phyloP scores from a whole-genome alignment of 1,139 yeast genomes.

The Scheffersomyces segobiensis region DNA sequence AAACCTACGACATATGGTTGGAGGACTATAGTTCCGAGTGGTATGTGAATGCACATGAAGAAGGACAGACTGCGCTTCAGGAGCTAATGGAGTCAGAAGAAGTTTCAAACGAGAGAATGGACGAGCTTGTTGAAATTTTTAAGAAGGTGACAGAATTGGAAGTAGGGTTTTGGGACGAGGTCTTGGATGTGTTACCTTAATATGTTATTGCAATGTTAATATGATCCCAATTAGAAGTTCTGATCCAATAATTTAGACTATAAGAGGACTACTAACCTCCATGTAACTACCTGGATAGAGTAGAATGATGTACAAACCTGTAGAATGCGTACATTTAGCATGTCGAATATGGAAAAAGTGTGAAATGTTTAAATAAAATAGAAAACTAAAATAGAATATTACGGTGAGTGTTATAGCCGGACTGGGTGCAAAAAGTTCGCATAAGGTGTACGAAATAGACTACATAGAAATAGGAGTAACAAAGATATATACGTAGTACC shows the following conservation, averaged over 20 bases:
- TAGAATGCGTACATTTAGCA: neutral
- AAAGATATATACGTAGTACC: neutral
- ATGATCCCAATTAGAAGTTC: neutral
- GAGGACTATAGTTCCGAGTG: constrained; percentile 59
- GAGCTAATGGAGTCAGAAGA: constrained; percentile 27
- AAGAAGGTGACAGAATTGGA: constrained; percentile 61
- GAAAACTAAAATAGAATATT: neutral
- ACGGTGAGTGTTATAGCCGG: neutral
- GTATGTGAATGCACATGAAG: constrained; percentile 52
- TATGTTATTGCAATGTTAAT: neutral
- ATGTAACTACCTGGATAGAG: neutral
- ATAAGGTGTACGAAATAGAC: neutral
- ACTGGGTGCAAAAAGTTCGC: neutral
- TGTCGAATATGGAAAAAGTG: no score
- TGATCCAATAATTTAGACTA: neutral
- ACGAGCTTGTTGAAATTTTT: constrained; percentile 57
- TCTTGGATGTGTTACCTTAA: constrained; percentile 11
- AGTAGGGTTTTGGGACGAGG: constrained; percentile 63
- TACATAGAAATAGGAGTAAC: neutral
- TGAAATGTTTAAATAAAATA: no score
- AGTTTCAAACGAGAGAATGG: constrained; percentile 39
- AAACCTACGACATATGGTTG: constrained; percentile 59
- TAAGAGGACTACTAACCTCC: neutral
- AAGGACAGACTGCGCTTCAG: constrained; percentile 53
- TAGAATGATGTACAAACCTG: neutral